Base-by-base conservation (phyloP, 2,329 filamentous ascomycete genomes). In the Colletotrichum navitas region DNA sequence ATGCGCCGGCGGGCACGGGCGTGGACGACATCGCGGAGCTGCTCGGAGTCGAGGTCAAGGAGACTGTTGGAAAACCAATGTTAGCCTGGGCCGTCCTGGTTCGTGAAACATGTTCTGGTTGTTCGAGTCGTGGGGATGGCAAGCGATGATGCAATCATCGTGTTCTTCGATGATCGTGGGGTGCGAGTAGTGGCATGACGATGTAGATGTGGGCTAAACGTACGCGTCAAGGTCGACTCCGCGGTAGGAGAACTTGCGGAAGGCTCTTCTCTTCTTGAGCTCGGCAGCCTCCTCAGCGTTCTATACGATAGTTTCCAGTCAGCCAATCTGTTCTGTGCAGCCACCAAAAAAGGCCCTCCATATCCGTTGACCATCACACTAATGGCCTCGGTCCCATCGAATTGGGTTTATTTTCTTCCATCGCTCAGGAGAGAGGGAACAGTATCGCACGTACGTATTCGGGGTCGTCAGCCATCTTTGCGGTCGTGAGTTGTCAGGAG, bases 211-310 rank as follows among this genome's bases (percentile, higher is more conserved):
- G 62, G 68, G 67, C 60, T 64, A 47, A 78, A 88, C 94, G 83
- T 95, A 98, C 95, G 97, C 94, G 86, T 99, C 96, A 86, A 99
- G 95, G 87, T 99, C 96, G 86, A 99, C 94, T 84, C 96, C 96
- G 85, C 96, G 94, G 94, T 98, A 99, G 80, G 95, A 96, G 86
- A 98, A 99, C 93, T 98, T 99, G 89, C 94, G 93, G 93, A 98
- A 98, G 81, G 94, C 89, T 95, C 96, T 97, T 90, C 93, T 97
- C 91, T 94, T 97, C 94, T 98, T 99, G 87, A 99, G 89, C 93
- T 98, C 96, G 85, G 94, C 95, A 87, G 95, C 95, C 91, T 96
- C 94, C 90, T 97, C 94, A 85, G 95, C 92, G 89, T 98, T 95
- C 94, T 97, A 81, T 80, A 73, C 36, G 18, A 7, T 72, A 68